These are phyloP conservation scores for Fagopyrum homotropicum DNA, from an alignment of 148 eudicot species.

Conservation along the genomic window DNA sequence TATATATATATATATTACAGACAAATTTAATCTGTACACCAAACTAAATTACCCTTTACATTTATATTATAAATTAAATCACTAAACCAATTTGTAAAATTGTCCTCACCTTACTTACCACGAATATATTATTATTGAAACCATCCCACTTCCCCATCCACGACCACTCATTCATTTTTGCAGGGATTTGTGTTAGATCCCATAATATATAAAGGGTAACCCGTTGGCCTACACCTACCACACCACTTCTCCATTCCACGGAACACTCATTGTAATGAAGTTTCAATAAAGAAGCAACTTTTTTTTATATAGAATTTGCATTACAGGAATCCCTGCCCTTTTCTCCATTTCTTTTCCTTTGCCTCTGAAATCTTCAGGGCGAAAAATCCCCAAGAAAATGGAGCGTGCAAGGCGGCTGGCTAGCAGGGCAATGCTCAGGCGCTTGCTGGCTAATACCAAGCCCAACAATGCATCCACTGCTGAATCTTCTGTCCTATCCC, in stretches of 20 bases:
- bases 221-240: neutral
- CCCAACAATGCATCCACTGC: slow-evolving; percentile 21
- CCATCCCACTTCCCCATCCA: neutral
- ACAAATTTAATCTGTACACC: too few relatives aligned
- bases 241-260: slow-evolving; percentile 9
- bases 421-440: slow-evolving; percentile 48
- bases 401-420: slow-evolving; percentile 79
- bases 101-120: too few relatives aligned
- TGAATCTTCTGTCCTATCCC: slow-evolving; percentile 18
- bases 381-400: slow-evolving; percentile 30
- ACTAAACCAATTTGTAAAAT: too few relatives aligned
- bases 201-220: neutral
- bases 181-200: neutral
- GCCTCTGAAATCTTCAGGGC: slow-evolving; percentile 10
- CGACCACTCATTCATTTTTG: neutral
- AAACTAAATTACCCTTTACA: too few relatives aligned
- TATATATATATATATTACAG: too few relatives aligned
- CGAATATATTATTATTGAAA: too few relatives aligned
- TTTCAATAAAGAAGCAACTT: too few relatives aligned
- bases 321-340: neutral
- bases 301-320: neutral
- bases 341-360: neutral
- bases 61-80: too few relatives aligned
- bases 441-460: slow-evolving; percentile 45
- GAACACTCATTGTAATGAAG: neutral